Conservation (phyloP, 768 basidiomycete genomes). For the Leccinum pellstonianum region DNA sequence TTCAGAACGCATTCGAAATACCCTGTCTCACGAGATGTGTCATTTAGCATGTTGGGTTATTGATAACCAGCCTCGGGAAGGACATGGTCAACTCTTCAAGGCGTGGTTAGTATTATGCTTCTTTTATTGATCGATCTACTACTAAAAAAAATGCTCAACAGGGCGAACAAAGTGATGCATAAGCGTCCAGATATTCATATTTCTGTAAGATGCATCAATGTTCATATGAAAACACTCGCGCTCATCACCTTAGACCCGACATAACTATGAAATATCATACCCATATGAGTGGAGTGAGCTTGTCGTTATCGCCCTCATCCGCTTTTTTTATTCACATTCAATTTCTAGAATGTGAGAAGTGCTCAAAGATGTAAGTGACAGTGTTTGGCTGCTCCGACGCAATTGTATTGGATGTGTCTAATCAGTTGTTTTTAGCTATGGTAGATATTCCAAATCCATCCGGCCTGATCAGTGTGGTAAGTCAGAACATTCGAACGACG, state of each 20-base stretch:
- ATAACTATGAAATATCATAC: conserved; percentile 74
- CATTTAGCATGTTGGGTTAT: conserved; percentile 88
- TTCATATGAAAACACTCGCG: neutral
- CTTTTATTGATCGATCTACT: neutral
- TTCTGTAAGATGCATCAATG: conserved; percentile 46
- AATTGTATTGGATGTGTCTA: conserved; percentile 1
- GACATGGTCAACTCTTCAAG: conserved; percentile 73
- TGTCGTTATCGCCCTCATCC: neutral
- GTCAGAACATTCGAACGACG: conserved; percentile 22
- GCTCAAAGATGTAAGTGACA: conserved; percentile 54
- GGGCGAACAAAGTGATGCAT: conserved; percentile 73
- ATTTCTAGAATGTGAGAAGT: conserved; percentile 57
- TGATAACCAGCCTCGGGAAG: conserved; percentile 63
- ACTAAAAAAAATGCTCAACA: neutral
- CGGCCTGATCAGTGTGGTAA: conserved; percentile 60
- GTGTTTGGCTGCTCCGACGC: neutral
- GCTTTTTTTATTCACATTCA: conserved; percentile 4
- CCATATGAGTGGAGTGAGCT: conserved; percentile 70
- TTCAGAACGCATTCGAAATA: conserved; percentile 76
- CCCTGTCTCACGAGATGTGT: conserved; percentile 90
- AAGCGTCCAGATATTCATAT: conserved; percentile 68
- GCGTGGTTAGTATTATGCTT: conserved; percentile 49
- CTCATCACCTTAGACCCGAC: conserved; percentile 50
- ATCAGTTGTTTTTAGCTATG: conserved; percentile 48
- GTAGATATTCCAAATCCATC: conserved; percentile 73